Evolutionary conservation across 306 rosid genomes (phyloP).

Genomic region (Trifolium dubium): DNA sequence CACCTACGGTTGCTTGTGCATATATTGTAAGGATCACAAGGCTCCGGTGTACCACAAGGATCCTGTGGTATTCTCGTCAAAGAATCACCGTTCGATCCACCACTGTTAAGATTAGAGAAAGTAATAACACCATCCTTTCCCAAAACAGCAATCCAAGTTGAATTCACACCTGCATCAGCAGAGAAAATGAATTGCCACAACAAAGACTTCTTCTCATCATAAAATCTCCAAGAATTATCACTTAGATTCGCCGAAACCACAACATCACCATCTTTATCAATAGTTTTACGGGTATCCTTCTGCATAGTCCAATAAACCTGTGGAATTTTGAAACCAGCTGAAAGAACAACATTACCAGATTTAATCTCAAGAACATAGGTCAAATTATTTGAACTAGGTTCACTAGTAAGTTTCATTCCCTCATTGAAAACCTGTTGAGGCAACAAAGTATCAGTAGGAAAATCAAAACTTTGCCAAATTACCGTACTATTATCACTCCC

Average conservation of each 20-base stretch:
- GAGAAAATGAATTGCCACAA: slow-evolving; percentile 74
- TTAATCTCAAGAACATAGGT: slow-evolving; percentile 69
- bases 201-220: slow-evolving; percentile 59
- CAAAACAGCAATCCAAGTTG: slow-evolving; percentile 76
- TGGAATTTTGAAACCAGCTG: slow-evolving; percentile 61
- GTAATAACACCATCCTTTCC: slow-evolving; percentile 74
- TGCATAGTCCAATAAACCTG: slow-evolving; percentile 92
- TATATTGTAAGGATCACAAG: slow-evolving; percentile 70
- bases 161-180: slow-evolving; percentile 40
- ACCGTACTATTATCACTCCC: slow-evolving; percentile 47
- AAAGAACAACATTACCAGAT: slow-evolving; percentile 72
- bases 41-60: slow-evolving; percentile 70
- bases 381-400: slow-evolving; percentile 54
- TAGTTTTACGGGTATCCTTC: slow-evolving; percentile 62
- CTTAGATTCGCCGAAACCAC: slow-evolving; percentile 60
- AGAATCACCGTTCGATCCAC: slow-evolving; percentile 47
- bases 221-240: slow-evolving; percentile 85
- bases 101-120: slow-evolving; percentile 60
- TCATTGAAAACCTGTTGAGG: slow-evolving; percentile 67
- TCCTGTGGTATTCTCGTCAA: slow-evolving; percentile 59
- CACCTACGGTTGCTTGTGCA: slow-evolving; percentile 59
- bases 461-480: slow-evolving; percentile 85
- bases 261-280: slow-evolving; percentile 50
- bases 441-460: slow-evolving; percentile 82
- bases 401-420: slow-evolving; percentile 79